Evolutionary conservation across 1,284 basidiomycete species (phyloP).

Genomic region (Leccinum variabile): DNA sequence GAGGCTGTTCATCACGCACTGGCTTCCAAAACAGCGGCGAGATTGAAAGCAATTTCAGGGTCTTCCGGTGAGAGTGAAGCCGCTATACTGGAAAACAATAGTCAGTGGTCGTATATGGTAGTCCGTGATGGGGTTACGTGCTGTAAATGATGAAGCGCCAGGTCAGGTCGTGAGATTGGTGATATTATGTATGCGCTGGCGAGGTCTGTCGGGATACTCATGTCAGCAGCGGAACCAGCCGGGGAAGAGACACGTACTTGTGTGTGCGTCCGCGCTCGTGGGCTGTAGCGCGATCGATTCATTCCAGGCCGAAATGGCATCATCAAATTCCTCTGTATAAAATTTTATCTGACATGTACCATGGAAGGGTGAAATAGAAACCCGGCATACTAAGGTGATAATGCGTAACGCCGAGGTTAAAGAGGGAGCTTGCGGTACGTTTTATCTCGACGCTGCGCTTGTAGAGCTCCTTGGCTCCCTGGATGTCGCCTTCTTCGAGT

Average conservation of each 20-base stretch:
- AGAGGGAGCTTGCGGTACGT: slow-evolving; percentile 79
- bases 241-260: slow-evolving; percentile 59
- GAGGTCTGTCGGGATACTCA: slow-evolving; percentile 63
- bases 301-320: slow-evolving; percentile 85
- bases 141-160: slow-evolving; percentile 88
- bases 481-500: slow-evolving; percentile 88
- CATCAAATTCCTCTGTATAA: slow-evolving; percentile 76
- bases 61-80: slow-evolving; percentile 86
- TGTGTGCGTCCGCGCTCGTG: slow-evolving; percentile 87
- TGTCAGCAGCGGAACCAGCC: slow-evolving; percentile 29
- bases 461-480: slow-evolving; percentile 79
- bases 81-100: slow-evolving; percentile 66
- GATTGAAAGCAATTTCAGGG: slow-evolving; percentile 93
- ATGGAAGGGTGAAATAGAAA: slow-evolving; percentile 15
- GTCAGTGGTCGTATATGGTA: slow-evolving; percentile 31
- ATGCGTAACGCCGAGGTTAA: slow-evolving; percentile 87
- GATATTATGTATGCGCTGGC: slow-evolving; percentile 94
- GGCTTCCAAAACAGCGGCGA: slow-evolving; percentile 89
- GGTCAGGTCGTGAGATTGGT: slow-evolving; percentile 80
- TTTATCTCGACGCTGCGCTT: slow-evolving; percentile 80
- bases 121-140: slow-evolving; percentile 40
- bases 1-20: slow-evolving; percentile 50
- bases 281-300: slow-evolving; percentile 83
- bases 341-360: slow-evolving; percentile 21
- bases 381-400: slow-evolving; percentile 77